phyloP scores from a whole-genome alignment of 345 rosid species.

The Litchi chinensis region DNA sequence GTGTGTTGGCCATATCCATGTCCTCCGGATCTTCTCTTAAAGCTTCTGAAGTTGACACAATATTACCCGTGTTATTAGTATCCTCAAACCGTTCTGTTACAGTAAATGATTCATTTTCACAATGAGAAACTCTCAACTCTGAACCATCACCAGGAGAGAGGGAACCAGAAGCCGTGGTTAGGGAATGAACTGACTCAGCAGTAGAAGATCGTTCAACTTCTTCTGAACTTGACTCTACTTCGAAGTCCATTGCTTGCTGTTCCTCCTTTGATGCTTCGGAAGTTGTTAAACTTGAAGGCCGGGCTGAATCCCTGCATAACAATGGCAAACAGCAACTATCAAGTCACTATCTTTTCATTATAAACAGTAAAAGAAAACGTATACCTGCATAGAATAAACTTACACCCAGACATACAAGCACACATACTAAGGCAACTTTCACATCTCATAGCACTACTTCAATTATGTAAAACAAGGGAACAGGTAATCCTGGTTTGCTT shows the following conservation, averaged over 20 bases:
- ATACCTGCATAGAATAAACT: too few relatives aligned
- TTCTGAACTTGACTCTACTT: constrained; percentile 28
- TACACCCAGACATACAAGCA: too few relatives aligned
- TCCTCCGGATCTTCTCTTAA: constrained; percentile 21
- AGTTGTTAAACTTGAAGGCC: constrained; percentile 52
- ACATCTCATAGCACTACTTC: neutral
- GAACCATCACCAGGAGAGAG: constrained; percentile 23
- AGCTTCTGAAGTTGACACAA: constrained; percentile 23
- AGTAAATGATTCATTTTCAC: constrained; percentile 27
- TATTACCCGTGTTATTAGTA: constrained; percentile 21
- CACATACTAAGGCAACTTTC: neutral
- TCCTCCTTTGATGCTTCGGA: constrained; percentile 40
- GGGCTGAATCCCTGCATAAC: constrained; percentile 54
- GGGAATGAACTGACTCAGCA: constrained; percentile 15
- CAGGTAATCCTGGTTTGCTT: neutral
- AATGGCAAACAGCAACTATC: constrained; percentile 15
- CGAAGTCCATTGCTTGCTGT: constrained; percentile 29
- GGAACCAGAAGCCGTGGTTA: constrained; percentile 14
- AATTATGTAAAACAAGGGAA: neutral
- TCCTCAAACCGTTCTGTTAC: constrained; percentile 7
- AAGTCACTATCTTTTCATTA: neutral
- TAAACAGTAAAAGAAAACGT: neutral
- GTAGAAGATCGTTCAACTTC: constrained; percentile 32
- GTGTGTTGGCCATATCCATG: neutral
- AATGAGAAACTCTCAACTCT: constrained; percentile 30